Conservation (phyloP, 1,139 yeast species). For the Geotrichum cucujoidarum region DNA sequence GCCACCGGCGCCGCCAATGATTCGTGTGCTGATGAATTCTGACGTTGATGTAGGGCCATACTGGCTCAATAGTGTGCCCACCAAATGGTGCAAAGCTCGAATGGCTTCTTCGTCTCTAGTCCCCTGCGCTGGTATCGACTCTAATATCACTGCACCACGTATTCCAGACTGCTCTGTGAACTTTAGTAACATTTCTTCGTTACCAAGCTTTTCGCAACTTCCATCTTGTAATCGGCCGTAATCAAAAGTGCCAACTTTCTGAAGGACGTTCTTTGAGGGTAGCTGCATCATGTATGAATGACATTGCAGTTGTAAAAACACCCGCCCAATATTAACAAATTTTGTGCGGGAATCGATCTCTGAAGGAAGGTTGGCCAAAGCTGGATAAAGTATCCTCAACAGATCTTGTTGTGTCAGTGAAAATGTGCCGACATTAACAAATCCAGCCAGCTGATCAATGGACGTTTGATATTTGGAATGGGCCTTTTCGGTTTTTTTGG, state of each 20-base stretch:
- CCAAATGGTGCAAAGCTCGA: not conserved
- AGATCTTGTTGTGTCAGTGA: not conserved
- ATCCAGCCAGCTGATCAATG: not conserved
- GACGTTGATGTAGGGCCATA: constrained; percentile 4
- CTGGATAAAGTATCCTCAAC: constrained; percentile 8
- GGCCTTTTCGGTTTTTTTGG: not conserved
- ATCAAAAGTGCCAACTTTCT: constrained; percentile 3
- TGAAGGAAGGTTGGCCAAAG: constrained; percentile 3
- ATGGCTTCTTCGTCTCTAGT: constrained; percentile 5
- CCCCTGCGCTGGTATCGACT: not conserved
- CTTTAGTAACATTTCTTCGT: constrained; percentile 1
- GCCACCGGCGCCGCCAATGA: constrained; percentile 13
- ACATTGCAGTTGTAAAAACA: constrained; percentile 10
- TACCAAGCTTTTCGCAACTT: not conserved
- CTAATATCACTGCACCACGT: not conserved
- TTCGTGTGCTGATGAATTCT: constrained; percentile 3
- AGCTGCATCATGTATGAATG: constrained; percentile 10
- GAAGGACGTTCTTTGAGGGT: constrained; percentile 6
- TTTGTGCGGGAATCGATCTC: constrained; percentile 2
- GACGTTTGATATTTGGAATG: constrained; percentile 1
- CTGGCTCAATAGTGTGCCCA: constrained; percentile 3
- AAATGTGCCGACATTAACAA: not conserved
- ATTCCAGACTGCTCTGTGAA: constrained; percentile 6
- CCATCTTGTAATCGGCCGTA: constrained; percentile 8
- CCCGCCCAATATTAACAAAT: constrained; percentile 1